These are phyloP conservation scores for Truncatella angustata DNA, from an alignment of 2,329 filamentous ascomycete genomes.

Conservation along the genomic window DNA sequence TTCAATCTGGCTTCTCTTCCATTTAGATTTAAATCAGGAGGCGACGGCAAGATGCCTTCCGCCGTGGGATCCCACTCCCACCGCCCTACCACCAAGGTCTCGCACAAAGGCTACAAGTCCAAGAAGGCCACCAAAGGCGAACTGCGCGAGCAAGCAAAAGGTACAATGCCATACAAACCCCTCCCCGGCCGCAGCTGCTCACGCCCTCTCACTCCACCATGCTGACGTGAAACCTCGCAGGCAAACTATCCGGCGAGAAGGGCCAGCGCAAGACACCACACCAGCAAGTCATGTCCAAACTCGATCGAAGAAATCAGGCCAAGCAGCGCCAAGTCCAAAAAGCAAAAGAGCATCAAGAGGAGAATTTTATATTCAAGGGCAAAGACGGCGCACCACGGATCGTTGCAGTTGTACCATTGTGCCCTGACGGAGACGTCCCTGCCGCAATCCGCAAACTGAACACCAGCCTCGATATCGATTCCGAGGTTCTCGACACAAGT, in stretches of 20 bases:
- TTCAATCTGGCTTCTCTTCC: constrained; percentile 68
- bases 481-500: constrained; percentile 57
- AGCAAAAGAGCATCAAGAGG: constrained; percentile 76
- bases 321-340: constrained; percentile 86
- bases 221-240: constrained; percentile 46
- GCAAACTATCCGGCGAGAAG: constrained; percentile 74
- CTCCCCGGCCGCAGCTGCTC: no score
- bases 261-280: constrained; percentile 82
- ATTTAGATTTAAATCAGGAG: constrained; percentile 83
- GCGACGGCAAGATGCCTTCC: constrained; percentile 72
- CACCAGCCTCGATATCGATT: constrained; percentile 74
- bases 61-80: constrained; percentile 75
- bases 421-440: constrained; percentile 65
- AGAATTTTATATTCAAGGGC: constrained; percentile 79
- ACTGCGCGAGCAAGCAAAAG: constrained; percentile 82
- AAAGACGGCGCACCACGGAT: constrained; percentile 83
- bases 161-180: no score
- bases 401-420: constrained; percentile 84
- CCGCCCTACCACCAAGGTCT: constrained; percentile 84
- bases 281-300: constrained; percentile 96
- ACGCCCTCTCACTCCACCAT: no score
- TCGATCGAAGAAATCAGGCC: constrained; percentile 91
- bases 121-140: constrained; percentile 86
- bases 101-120: constrained; percentile 90
- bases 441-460: constrained; percentile 71